Base-by-base conservation (phyloP, 75 land plant genomes). In the Sequoia sempervirens region DNA sequence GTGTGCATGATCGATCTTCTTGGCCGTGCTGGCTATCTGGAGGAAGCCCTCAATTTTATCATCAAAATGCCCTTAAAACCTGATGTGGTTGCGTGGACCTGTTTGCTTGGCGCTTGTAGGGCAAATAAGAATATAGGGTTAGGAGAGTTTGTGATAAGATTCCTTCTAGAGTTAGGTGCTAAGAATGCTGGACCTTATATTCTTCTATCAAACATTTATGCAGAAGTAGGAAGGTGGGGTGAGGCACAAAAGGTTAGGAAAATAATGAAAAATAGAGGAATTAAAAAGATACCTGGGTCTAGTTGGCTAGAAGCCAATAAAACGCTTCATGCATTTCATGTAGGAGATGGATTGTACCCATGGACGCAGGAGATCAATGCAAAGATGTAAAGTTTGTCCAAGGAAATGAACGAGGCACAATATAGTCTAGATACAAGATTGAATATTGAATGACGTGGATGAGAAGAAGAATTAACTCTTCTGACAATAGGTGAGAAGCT, bases 61-160 rank as follows among this genome's bases (percentile, higher is more conserved):
- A 68, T 7, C 34, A 82, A 75, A 66, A 93, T 93, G 93, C 90
- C 95, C 1, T 61, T 90, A 9, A 81, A 58, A n/a, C 93, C 93
- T 18, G 90, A 91, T 73, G 87, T 75, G 34, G 41, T 73, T 36
- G 82, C 61, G 5, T 87, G 86, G 88, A 81, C 72, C 20, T 46
- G 79, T n/a, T 82, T 87, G 30, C 41, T 87, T 58, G 83, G 74
- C 52, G 83, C 85, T 32, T 87, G 87, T 56, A 68, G 84, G 38
- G 34, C 64, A 4, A 50, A 85, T 86, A 75, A 68, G 32, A 80
- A 87, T 64, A 36, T 41, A 7, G 86, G 78, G 54, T 6, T 80
- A 46, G 88, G 88, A 72, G 86, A 84, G 37, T 82, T 45, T 34
- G 79, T 81, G 36, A 82, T 64, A 18, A 58, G 38, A 38, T 82